These are phyloP conservation scores for Talaromyces sp. DNA, from an alignment of 2,329 filamentous ascomycete genomes.

Conservation along the genomic window DNA sequence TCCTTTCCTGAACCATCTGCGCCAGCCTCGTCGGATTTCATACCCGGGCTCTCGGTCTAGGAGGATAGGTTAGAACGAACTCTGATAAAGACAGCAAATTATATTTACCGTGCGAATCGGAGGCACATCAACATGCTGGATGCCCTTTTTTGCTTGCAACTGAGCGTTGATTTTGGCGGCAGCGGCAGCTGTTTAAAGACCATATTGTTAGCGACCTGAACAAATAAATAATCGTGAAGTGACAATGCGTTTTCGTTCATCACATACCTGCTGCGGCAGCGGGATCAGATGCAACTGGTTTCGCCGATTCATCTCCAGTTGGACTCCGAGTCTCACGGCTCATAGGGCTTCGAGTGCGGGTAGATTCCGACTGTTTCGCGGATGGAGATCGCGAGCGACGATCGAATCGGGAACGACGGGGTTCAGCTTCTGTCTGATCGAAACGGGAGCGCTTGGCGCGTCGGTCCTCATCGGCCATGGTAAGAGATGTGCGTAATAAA, in stretches of 20 bases:
- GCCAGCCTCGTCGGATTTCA: constrained; percentile 58
- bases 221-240: not conserved
- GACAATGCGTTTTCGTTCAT: not conserved
- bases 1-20: constrained; percentile 62
- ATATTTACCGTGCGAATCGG: constrained; percentile 67
- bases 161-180: constrained; percentile 85
- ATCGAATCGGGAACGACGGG: constrained; percentile 83
- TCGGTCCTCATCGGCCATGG: constrained; percentile 78
- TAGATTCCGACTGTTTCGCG: constrained; percentile 65
- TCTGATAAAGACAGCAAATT: not conserved
- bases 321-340: constrained; percentile 56
- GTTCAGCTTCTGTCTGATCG: constrained; percentile 85
- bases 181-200: constrained; percentile 67
- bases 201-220: constrained; percentile 9
- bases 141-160: constrained; percentile 81
- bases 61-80: constrained; percentile 11
- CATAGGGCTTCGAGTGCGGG: constrained; percentile 80
- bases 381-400: constrained; percentile 85
- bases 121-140: constrained; percentile 87
- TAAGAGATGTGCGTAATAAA: not conserved
- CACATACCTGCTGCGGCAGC: constrained; percentile 74
- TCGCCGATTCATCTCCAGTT: constrained; percentile 40
- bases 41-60: constrained; percentile 54
- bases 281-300: constrained; percentile 63
- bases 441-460: constrained; percentile 87